Evolutionary conservation across 2,329 filamentous ascomycete genomes (phyloP), one percentile per base, ranked within the genome.

Genomic region (Teratosphaeria zuluensis): DNA sequence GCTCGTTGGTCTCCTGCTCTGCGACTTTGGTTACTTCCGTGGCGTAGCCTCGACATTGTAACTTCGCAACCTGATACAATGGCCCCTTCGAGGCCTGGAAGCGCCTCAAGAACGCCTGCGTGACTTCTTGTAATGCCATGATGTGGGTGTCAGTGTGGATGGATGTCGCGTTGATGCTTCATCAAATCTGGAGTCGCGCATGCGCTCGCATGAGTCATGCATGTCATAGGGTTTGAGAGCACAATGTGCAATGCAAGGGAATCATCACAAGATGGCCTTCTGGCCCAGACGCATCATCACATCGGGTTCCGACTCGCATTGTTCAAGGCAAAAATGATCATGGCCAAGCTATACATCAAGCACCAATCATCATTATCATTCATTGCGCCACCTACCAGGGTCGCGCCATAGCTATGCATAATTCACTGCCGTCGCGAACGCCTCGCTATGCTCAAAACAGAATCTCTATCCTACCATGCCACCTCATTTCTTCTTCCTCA

Each of bases 401-500:
- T 8, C 19, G n/a, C 42, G 42, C 42, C 42, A 19, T 5, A n/a
- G 42, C 42, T 21, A 21, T 48, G 42, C 42, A 48, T 11, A 16
- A 19, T 19, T 48, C 42, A 48, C n/a, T 21, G 9, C 19, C 42
- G 16, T 19, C 42, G 6, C 42, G 42, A 48, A 48, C 42, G 42
- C 42, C 42, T 48, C 42, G 42, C 42, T 48, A 48, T 48, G 42
- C 42, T 48, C 16, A 3, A 21, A 48, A 21, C n/a, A 48, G 6
- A 11, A 48, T n/a, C 19, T 19, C 16, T 4, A 19, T n/a, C 42
- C 4, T 24, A 6, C 19, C n/a, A 48, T 2, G 9, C 16, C n/a
- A 11, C 42, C n/a, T 48, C 42, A 48, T 76, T 90, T 92, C 73
- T 87, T 87, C 80, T 92, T 95, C 33, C 81, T 78, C 1, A 96